Conservation (phyloP, 768 basidiomycete genomes). For the Leucosporidium yakuticum region DNA sequence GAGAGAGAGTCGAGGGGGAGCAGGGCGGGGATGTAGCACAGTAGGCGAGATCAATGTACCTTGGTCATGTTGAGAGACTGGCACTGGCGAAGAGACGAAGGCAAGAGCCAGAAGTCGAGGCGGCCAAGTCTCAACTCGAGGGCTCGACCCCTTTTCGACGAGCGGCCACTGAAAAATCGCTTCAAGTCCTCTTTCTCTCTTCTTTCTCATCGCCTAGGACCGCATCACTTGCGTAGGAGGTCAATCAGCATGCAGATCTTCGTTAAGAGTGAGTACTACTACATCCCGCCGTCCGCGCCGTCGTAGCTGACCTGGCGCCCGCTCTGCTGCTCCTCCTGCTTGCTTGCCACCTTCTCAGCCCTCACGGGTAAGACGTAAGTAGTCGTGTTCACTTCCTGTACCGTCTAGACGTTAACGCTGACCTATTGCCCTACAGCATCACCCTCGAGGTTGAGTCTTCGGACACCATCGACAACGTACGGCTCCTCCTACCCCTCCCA, state of each 20-base stretch:
- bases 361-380: conserved; percentile 97
- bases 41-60: no score
- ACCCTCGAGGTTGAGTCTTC: conserved; percentile 88
- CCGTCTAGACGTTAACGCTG: conserved; percentile 36
- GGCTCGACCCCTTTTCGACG: no score
- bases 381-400: conserved; percentile 58
- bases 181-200: background rate
- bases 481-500: background rate
- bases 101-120: no score
- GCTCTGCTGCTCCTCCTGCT: no score
- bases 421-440: conserved; percentile 46
- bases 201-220: background rate
- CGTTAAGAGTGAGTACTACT: conserved; percentile 52
- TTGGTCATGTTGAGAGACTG: no score
- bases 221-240: background rate
- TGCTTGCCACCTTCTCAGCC: conserved; percentile 52
- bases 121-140: no score
- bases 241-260: conserved; percentile 80
- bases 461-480: conserved; percentile 88
- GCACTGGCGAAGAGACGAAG: no score
- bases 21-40: no score
- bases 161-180: no score
- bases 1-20: no score
- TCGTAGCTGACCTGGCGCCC: no score
- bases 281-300: background rate